These are phyloP conservation scores for Ottelia alismoides DNA, from an alignment of 106 monocot genomes.

Conservation along the genomic window DNA sequence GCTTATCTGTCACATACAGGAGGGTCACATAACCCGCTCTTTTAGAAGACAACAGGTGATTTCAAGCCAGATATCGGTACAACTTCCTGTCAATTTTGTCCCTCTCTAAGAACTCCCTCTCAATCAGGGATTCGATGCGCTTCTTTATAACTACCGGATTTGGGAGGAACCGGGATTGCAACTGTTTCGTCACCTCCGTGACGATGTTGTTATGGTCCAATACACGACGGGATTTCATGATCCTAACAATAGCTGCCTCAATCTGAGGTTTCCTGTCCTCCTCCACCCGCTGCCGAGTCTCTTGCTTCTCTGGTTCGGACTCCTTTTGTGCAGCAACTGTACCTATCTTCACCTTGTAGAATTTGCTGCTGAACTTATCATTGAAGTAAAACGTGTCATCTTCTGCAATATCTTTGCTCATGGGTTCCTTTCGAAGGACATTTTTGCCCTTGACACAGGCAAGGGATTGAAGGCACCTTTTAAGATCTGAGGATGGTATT, in stretches of 20 bases:
- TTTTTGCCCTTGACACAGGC: slow-evolving; percentile 77
- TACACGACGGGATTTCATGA: slow-evolving; percentile 68
- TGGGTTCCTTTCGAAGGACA: slow-evolving; percentile 61
- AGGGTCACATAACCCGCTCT: too few relatives aligned
- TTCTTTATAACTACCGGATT: slow-evolving; percentile 75
- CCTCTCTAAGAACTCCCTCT: slow-evolving; percentile 76
- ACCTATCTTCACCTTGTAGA: slow-evolving; percentile 69
- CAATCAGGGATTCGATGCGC: slow-evolving; percentile 64
- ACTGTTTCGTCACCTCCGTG: slow-evolving; percentile 53
- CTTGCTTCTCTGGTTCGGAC: slow-evolving; percentile 62
- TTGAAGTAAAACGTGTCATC: slow-evolving; percentile 63
- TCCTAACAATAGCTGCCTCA: slow-evolving; percentile 67
- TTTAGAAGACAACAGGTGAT: too few relatives aligned
- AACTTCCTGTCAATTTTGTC: slow-evolving; percentile 70
- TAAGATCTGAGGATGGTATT: slow-evolving; percentile 42
- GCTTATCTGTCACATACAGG: too few relatives aligned
- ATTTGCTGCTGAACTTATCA: slow-evolving; percentile 67
- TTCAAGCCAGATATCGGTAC: slow-evolving; percentile 72
- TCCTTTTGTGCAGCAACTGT: slow-evolving; percentile 76
- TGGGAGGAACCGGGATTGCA: slow-evolving; percentile 55
- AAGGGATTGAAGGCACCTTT: slow-evolving; percentile 78
- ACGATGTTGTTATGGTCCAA: slow-evolving; percentile 64
- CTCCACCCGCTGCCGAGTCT: slow-evolving; percentile 83
- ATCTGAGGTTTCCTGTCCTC: slow-evolving; percentile 85
- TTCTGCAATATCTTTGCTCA: slow-evolving; percentile 67